Evolutionary conservation across 225 moss, liverwort and hornwort species (phyloP).

Genomic region (Rhytidiadelphus loreus): DNA sequence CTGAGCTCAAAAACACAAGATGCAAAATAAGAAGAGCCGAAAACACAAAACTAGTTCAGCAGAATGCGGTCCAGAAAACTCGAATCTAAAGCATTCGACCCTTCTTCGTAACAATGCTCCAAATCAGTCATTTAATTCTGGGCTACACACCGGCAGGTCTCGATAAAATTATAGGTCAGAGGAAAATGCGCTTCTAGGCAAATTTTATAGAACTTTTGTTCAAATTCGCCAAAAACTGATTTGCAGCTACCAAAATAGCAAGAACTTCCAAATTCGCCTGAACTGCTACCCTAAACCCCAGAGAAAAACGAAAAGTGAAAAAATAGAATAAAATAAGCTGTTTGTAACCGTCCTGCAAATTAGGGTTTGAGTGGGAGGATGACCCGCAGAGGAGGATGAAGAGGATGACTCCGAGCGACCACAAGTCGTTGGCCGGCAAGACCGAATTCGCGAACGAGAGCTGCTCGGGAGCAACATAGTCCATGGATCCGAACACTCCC

Average conservation of each 20-base stretch:
- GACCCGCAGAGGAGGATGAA: constrained; percentile 90
- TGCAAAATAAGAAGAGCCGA: not conserved
- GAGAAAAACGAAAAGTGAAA: not conserved
- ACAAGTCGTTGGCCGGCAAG: constrained; percentile 68
- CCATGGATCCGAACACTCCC: constrained; percentile 72
- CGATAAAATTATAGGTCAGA: not conserved
- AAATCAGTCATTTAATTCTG: not conserved
- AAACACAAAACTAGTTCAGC: not conserved
- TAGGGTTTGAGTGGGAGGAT: not conserved
- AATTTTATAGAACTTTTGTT: not conserved
- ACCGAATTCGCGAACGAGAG: constrained; percentile 25
- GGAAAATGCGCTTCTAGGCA: not conserved
- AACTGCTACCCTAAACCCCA: not conserved
- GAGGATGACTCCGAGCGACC: constrained; percentile 86
- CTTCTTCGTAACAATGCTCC: not conserved
- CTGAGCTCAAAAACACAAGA: not conserved
- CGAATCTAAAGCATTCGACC: not conserved
- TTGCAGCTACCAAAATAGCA: not conserved
- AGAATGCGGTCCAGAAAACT: not conserved
- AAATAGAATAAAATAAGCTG: not conserved
- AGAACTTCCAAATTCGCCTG: not conserved
- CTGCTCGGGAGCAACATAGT: constrained; percentile 79
- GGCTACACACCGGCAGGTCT: not conserved
- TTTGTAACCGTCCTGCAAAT: not conserved
- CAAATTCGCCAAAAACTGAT: not conserved